These are phyloP conservation scores for Haberlea rhodopensis DNA, from an alignment of 257 asterid species.

Conservation along the genomic window DNA sequence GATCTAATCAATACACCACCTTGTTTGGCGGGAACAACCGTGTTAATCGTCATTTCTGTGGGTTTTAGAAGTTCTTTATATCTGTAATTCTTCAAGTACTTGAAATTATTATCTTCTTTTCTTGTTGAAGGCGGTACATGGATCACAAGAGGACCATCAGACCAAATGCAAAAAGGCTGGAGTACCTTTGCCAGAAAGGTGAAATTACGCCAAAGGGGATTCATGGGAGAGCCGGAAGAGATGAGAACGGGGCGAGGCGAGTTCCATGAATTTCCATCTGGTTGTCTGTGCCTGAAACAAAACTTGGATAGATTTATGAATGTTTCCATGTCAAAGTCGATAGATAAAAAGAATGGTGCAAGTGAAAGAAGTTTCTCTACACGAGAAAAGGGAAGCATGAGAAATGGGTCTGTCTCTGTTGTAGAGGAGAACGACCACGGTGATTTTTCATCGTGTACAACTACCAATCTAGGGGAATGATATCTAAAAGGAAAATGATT, in stretches of 20 bases:
- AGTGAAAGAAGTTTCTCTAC: too few species aligned
- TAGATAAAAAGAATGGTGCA: too few species aligned
- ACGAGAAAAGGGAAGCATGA: too few species aligned
- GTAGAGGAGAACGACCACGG: conserved; percentile 42
- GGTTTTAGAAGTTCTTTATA: background rate
- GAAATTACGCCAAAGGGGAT: conserved; percentile 86
- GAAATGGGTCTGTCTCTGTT: conserved; percentile 25
- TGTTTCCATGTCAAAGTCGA: too few species aligned
- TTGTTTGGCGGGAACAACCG: too few species aligned
- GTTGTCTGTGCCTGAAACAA: conserved; percentile 74
- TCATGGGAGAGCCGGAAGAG: conserved; percentile 98
- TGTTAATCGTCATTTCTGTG: too few species aligned
- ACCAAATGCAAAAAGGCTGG: conserved; percentile 95
- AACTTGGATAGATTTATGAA: conserved; percentile 17
- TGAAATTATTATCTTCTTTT: conserved; percentile 25
- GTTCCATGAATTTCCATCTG: conserved; percentile 79
- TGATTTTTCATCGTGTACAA: conserved; percentile 42
- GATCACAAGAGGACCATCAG: conserved; percentile 93
- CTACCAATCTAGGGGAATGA: too few species aligned
- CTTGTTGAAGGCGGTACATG: conserved; percentile 75
- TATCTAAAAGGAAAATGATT: too few species aligned
- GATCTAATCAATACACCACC: too few species aligned
- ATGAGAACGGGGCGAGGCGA: conserved; percentile 87
- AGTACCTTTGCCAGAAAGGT: conserved; percentile 71
- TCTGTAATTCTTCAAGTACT: conserved; percentile 1